phyloP scores from a whole-genome alignment of 768 basidiomycete genomes.

The Podaxis pistillaris region DNA sequence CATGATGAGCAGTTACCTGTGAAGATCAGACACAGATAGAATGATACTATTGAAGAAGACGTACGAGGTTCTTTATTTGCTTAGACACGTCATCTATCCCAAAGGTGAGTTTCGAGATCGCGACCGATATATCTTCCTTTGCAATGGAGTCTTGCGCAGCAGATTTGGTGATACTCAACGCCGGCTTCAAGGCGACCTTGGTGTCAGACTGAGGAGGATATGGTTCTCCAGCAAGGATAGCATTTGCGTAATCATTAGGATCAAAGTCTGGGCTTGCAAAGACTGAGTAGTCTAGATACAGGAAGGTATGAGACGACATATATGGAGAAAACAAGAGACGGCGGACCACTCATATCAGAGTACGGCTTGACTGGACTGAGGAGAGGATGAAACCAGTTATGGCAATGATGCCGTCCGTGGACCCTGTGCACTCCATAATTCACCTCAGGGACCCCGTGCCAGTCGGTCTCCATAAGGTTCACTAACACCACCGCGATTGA shows the following conservation, averaged over 20 bases:
- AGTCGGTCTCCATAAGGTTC: not conserved
- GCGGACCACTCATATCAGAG: slow-evolving; percentile 17
- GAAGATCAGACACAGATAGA: slow-evolving; percentile 7
- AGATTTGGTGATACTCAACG: slow-evolving; percentile 26
- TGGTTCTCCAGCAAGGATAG: slow-evolving; percentile 79
- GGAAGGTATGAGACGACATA: slow-evolving; percentile 29
- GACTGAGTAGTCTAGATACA: slow-evolving; percentile 62
- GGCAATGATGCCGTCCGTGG: not conserved
- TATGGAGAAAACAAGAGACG: not conserved
- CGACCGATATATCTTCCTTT: slow-evolving; percentile 87
- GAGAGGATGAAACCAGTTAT: not conserved
- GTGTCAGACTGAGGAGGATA: slow-evolving; percentile 49
- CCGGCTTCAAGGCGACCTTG: slow-evolving; percentile 30
- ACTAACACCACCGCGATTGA: not conserved
- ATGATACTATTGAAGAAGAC: slow-evolving; percentile 24
- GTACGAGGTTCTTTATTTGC: slow-evolving; percentile 82
- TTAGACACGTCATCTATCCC: slow-evolving; percentile 91
- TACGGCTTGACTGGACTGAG: not conserved
- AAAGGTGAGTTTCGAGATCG: slow-evolving; percentile 82
- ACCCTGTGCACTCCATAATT: slow-evolving; percentile 4
- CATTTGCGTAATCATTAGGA: slow-evolving; percentile 87
- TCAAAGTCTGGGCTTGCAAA: slow-evolving; percentile 80
- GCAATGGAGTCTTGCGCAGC: slow-evolving; percentile 50
- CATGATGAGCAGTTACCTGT: slow-evolving; percentile 82
- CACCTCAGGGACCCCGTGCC: not conserved